Evolutionary conservation across 2,329 filamentous ascomycete species (phyloP), one percentile per base, ranked within the genome.

Genomic region (Xylaria sp.): DNA sequence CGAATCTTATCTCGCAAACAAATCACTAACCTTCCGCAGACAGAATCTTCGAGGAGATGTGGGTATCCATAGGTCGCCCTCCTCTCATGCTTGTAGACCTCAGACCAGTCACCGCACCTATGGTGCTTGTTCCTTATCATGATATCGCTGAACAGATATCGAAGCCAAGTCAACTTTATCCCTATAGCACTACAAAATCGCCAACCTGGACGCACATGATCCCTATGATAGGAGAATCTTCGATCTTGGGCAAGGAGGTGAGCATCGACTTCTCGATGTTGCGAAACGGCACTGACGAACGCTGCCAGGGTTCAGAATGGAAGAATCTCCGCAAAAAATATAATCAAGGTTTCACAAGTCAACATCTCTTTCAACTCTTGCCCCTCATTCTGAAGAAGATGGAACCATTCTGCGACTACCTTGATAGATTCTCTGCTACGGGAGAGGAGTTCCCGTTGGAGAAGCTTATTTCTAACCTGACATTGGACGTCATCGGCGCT

Each of bases 291-390:
- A 20, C 60, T 63, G n/a, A 63, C 28, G 32, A n/a, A 1, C 2
- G 32, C 37, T 23, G 3, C 10, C 1, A 55, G 50, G 60, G 60
- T 1, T 1, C 15, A 13, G 50, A 63, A 5, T 63, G 60, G 80
- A 76, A 63, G 73, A 76, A 55, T 7, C 15, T 63, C 12, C 50
- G 60, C 23, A 55, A 44, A 25, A 63, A 5, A 32, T 80, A 80
- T 69, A 82, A 81, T 66, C 78, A 78, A 1, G 81, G 80, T 0
- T 83, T 82, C 59, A 76, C 81, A 1, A 78, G 78, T 2, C 78
- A 80, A 62, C 80, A 82, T 52, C 75, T 83, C 25, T 78, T 80
- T 70, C 78, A 73, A 10, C 74, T 82, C 1, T 70, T 82, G 63
- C 80, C 80, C 0, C 70, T 76, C 28, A 80, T 82, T 58, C 58